Conservation (phyloP, 768 basidiomycete genomes). For the Lentinula boryana region DNA sequence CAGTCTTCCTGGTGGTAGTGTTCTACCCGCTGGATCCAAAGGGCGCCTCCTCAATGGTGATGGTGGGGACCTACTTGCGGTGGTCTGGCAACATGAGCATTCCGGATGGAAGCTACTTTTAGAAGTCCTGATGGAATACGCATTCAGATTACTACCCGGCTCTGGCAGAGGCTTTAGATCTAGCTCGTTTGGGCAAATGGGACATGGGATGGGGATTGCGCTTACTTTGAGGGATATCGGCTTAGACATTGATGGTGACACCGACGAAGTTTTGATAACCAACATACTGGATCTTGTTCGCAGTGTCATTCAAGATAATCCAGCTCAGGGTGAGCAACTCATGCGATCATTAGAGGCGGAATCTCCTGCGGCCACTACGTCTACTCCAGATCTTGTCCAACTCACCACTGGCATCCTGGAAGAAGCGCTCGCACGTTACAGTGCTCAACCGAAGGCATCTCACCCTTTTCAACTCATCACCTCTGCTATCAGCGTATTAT, state of each 20-base stretch:
- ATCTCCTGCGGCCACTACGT: background rate
- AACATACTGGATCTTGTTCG: conserved; percentile 77
- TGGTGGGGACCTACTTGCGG: conserved; percentile 59
- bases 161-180: conserved; percentile 41
- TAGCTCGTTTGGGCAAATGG: conserved; percentile 46
- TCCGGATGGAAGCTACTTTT: conserved; percentile 84
- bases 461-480: conserved; percentile 62
- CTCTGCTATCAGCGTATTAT: conserved; percentile 76
- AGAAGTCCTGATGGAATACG: conserved; percentile 76
- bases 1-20: conserved; percentile 70
- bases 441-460: conserved; percentile 29
- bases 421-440: conserved; percentile 60
- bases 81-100: conserved; percentile 77
- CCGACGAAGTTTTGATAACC: conserved; percentile 61
- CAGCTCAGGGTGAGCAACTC: conserved; percentile 55
- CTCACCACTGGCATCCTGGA: conserved; percentile 78
- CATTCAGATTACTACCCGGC: conserved; percentile 41
- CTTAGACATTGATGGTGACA: conserved; percentile 57
- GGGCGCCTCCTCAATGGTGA: conserved; percentile 73
- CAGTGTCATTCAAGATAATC: conserved; percentile 68
- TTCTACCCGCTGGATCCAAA: conserved; percentile 56
- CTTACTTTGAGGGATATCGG: conserved; percentile 65
- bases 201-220: conserved; percentile 29
- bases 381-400: conserved; percentile 63
- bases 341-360: conserved; percentile 58